Evolutionary conservation across 495 filamentous ascomycete genomes (phyloP), one percentile per base, ranked within the genome.

Genomic region (Talaromyces adpressus): DNA sequence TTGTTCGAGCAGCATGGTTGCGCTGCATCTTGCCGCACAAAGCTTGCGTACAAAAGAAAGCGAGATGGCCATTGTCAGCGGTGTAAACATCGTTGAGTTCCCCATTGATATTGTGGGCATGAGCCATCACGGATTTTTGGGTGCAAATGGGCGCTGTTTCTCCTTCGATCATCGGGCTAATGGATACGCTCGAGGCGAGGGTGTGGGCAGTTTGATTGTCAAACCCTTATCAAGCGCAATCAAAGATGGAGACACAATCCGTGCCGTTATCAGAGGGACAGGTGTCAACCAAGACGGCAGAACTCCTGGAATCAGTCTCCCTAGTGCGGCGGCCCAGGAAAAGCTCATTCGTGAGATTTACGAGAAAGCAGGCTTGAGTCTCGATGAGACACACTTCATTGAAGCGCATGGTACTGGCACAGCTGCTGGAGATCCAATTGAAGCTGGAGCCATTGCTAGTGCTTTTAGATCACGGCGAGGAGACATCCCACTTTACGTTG

Each of bases 321-420:
- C 70, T 6, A 68, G 39, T 12, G 29, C 45, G 16, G 41, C 32
- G 7, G 70, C 71, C 2, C 71, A 73, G 60, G 65, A 60, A 12
- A 61, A 52, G 6, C 62, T 73, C 23, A 68, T 71, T 45, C 59
- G 57, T 16, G 52, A 61, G 11, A 62, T 63, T 7, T 72, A 70
- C 59, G 56, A 62, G 20, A 32, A 57, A 7, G 66, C 68, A n/a
- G 64, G 66, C 11, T 53, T 71, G 3, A 45, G 67, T 39, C 64
- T 57, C 2, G 20, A 25, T 22, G 65, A 69, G 20, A 41, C 36
- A 11, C 57, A 67, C 57, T 70, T 61, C 39, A 39, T 70, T 47
- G 67, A 75, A 39, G 65, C 66, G 14, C 72, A 75, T 59, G 71
- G 80, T 8, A 86, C 84, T 0, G 83, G 84, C 12, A 86, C 84